phyloP scores from a whole-genome alignment of 345 rosid genomes.

The Xanthoceras sorbifolium region DNA sequence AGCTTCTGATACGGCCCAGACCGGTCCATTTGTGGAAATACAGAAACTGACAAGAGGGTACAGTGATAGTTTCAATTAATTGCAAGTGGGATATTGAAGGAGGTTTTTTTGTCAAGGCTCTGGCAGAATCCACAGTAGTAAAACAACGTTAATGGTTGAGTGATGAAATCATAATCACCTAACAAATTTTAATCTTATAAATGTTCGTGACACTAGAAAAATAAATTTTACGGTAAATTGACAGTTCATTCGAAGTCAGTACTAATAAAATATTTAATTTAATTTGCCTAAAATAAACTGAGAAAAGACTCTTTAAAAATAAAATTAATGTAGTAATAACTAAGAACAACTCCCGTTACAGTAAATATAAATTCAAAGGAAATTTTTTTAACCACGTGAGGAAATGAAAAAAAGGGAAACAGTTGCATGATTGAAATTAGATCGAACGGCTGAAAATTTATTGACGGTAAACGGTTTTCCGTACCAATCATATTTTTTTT shows the following conservation, averaged over 20 bases:
- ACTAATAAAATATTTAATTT: not conserved
- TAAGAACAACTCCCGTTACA: not conserved
- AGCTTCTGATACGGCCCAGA: too few species aligned
- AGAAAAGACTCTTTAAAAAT: not conserved
- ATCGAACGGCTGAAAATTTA: not conserved
- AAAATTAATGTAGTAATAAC: not conserved
- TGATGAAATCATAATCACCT: not conserved
- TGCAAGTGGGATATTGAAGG: not conserved
- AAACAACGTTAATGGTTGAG: not conserved
- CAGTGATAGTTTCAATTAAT: not conserved
- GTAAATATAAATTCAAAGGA: too few species aligned
- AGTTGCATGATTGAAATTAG: not conserved
- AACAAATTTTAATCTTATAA: not conserved
- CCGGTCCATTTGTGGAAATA: not conserved
- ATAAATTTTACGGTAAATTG: not conserved
- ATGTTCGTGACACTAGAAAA: not conserved
- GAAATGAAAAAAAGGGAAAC: not conserved
- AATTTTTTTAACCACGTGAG: not conserved
- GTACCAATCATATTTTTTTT: not conserved
- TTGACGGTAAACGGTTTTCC: conserved; percentile 4
- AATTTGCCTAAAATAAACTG: not conserved
- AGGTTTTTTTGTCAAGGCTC: not conserved
- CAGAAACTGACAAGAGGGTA: not conserved
- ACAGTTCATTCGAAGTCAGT: not conserved
- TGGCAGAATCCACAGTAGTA: not conserved